Evolutionary conservation across 2,329 filamentous ascomycete species (phyloP).

Genomic region (Aspergillus sp.): DNA sequence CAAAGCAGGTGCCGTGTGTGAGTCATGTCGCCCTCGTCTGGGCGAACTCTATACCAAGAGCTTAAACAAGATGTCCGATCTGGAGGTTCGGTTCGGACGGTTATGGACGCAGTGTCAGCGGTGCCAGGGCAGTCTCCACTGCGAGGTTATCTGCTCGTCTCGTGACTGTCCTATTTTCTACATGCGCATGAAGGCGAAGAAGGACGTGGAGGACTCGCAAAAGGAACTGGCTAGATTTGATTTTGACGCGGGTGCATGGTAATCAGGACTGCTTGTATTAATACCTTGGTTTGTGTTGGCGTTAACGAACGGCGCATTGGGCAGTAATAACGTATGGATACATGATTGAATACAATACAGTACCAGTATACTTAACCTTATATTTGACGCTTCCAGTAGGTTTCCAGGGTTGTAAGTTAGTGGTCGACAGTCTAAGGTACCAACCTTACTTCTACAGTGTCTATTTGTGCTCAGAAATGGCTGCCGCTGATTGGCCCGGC

Average conservation of each 20-base stretch:
- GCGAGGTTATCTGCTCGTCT: conserved; percentile 94
- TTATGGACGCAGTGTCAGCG: conserved; percentile 98
- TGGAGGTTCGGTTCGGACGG: conserved; percentile 88
- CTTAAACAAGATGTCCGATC: conserved; percentile 80
- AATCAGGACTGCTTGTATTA: conserved; percentile 23
- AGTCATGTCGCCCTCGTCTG: conserved; percentile 78
- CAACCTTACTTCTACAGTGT: no score
- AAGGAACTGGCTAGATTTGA: conserved; percentile 91
- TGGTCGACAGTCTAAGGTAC: no score
- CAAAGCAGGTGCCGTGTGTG: conserved; percentile 80
- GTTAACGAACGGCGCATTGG: conserved; percentile 6
- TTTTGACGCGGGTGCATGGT: conserved; percentile 73
- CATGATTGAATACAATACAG: conserved; percentile 1
- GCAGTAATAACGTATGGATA: conserved; percentile 1
- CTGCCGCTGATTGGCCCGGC: neutral
- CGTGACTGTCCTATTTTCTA: conserved; percentile 99
- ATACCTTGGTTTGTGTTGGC: neutral
- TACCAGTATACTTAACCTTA: neutral
- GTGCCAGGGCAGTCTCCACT: conserved; percentile 96
- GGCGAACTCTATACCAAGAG: conserved; percentile 94
- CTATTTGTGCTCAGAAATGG: neutral
- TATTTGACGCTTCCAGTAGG: no score
- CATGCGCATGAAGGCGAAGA: conserved; percentile 99
- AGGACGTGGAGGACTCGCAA: conserved; percentile 92
- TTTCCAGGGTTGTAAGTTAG: no score